Conservation (phyloP, 1,284 basidiomycete genomes). For the Chondrostereum purpureum region DNA sequence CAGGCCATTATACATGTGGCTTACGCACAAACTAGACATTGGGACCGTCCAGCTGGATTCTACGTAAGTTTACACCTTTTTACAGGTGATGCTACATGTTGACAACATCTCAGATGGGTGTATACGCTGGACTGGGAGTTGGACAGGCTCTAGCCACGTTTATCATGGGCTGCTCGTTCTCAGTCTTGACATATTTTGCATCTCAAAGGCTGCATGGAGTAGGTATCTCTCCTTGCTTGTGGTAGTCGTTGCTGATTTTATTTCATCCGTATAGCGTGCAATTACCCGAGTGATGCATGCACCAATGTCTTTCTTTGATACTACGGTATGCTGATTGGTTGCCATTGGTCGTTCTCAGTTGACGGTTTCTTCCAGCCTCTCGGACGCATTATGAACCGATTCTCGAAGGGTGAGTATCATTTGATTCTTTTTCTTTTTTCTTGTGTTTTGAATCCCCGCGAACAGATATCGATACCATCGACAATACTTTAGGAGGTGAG, state of each 20-base stretch:
- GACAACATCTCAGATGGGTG: slow-evolving; percentile 45
- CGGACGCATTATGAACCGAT: slow-evolving; percentile 85
- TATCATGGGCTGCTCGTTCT: slow-evolving; percentile 47
- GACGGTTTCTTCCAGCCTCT: slow-evolving; percentile 47
- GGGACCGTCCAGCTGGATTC: slow-evolving; percentile 46
- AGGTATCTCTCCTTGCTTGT: slow-evolving; percentile 10
- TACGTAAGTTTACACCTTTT: slow-evolving; percentile 37
- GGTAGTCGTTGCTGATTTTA: not conserved
- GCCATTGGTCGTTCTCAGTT: not conserved
- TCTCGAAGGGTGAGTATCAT: slow-evolving; percentile 47
- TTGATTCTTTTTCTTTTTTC: slow-evolving; percentile 4
- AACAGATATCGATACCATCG: slow-evolving; percentile 87
- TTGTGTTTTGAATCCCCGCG: slow-evolving; percentile 3
- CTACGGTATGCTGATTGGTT: slow-evolving; percentile 45
- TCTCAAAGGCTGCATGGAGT: slow-evolving; percentile 29
- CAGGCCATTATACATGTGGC: not conserved
- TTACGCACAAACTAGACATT: too few relatives aligned
- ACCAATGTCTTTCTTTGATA: slow-evolving; percentile 88
- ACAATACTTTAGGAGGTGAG: slow-evolving; percentile 60
- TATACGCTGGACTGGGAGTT: slow-evolving; percentile 54
- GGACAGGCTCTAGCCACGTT: slow-evolving; percentile 46
- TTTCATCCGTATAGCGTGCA: slow-evolving; percentile 39
- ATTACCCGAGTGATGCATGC: slow-evolving; percentile 63
- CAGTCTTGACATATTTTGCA: slow-evolving; percentile 61
- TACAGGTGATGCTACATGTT: not conserved